A percentile compares a stretch with the other conserved stretches of the same genome.
These are phyloP conservation scores for Hypoxylon sp. DNA, from an alignment of 2,329 filamentous ascomycete species.

Conservation along the genomic window DNA sequence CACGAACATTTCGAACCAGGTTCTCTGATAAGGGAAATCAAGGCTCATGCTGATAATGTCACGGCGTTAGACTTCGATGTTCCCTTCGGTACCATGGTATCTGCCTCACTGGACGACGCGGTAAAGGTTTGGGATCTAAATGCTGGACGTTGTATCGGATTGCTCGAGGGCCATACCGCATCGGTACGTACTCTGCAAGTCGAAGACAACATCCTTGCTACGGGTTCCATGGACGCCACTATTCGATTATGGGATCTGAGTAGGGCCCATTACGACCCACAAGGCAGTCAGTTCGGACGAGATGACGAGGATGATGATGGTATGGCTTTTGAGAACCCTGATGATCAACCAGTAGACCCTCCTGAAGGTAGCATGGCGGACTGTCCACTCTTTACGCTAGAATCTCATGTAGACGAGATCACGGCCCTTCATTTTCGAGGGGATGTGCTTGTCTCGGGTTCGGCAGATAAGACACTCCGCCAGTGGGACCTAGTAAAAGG, in stretches of 20 bases:
- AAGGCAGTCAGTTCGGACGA: conserved; percentile 72
- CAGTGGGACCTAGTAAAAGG: conserved; percentile 99
- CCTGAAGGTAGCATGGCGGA: conserved; percentile 87
- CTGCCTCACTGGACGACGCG: conserved; percentile 91
- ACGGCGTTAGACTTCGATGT: conserved; percentile 95
- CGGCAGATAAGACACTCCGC: conserved; percentile 94
- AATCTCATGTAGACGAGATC: conserved; percentile 93
- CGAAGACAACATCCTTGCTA: conserved; percentile 94
- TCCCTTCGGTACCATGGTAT: conserved; percentile 96
- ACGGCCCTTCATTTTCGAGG: conserved; percentile 93
- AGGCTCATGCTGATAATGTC: conserved; percentile 88
- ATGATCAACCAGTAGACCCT: conserved; percentile 77
- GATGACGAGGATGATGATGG: conserved; percentile 74
- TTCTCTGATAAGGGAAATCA: conserved; percentile 87
- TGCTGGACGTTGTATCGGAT: conserved; percentile 89
- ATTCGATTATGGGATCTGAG: conserved; percentile 96
- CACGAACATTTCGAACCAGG: conserved; percentile 96
- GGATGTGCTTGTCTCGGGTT: conserved; percentile 93
- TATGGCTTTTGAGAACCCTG: conserved; percentile 79
- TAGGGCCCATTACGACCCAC: conserved; percentile 85
- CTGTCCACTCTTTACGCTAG: conserved; percentile 88
- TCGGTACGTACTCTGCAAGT: conserved; percentile 94
- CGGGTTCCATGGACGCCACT: conserved; percentile 93
- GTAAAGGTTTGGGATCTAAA: conserved; percentile 98
- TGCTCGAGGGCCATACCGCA: conserved; percentile 93